A percentile compares a stretch with the other conserved stretches of the same genome.
Conservation (phyloP, 2,329 filamentous ascomycete genomes). For the Aspergillaceae sp. region DNA sequence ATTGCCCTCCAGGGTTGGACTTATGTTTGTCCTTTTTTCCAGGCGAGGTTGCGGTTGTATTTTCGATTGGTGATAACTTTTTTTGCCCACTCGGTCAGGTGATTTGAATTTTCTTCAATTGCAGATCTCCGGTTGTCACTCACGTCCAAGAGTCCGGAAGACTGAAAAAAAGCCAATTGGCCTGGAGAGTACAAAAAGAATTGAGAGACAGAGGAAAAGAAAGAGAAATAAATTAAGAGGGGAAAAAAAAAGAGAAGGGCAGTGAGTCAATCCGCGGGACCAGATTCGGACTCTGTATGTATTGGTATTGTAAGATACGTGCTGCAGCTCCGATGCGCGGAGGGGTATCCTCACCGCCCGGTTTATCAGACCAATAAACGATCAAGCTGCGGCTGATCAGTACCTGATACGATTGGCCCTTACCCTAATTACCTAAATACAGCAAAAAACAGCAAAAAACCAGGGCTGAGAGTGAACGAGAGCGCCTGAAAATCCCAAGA, state of each 20-base stretch:
- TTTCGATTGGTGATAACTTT: not conserved
- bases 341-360: conserved; percentile 13
- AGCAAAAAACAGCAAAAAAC: not conserved
- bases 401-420: not conserved
- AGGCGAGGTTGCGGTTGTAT: not conserved
- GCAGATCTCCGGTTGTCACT: no score
- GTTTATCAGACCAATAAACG: not conserved
- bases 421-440: not conserved
- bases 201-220: conserved; percentile 6
- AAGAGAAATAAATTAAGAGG: conserved; percentile 6
- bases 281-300: not conserved
- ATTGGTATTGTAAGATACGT: not conserved
- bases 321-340: conserved; percentile 22
- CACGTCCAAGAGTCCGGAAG: not conserved
- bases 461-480: not conserved
- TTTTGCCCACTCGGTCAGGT: conserved; percentile 1
- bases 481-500: no score
- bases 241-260: conserved; percentile 4
- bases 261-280: conserved; percentile 21
- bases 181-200: conserved; percentile 2
- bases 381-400: not conserved
- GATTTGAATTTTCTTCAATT: conserved; percentile 5
- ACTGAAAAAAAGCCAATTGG: not conserved
- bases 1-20: no score
- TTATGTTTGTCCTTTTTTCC: not conserved